Evolutionary conservation across 805 yeast genomes (phyloP), one percentile per base, ranked within the genome.

Genomic region (Pichia heedii): DNA sequence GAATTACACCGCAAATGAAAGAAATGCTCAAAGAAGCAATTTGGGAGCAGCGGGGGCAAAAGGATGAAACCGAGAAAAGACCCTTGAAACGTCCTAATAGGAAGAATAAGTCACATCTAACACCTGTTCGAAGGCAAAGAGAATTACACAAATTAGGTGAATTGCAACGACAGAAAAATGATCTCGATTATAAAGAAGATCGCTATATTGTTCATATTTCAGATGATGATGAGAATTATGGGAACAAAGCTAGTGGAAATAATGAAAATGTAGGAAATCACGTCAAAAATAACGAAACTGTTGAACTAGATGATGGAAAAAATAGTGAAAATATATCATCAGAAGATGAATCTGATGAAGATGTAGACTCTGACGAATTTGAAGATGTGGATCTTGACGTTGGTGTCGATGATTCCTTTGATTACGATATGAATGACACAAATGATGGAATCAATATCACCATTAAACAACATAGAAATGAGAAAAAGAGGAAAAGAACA

Each of bases 351-450:
- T 44, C 21, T 12, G 43, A 55, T n/a, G 67, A 61, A 11, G 67
- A 59, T 1, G 56, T 62, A 32, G 62, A 57, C 33, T 65, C 68
- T 13, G 71, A 68, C 19, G 70, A 66, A 16, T 67, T 64, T 41
- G 71, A 69, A 37, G 69, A 65, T 41, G 68, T 65, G 9, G 67
- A 62, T 45, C 44, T 58, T 29, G 59, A 57, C 36, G 53, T 32
- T 3, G 42, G 20, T 10, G 30, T 39, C 15, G 9, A 32, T 8
- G 20, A 38, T 9, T 33, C 41, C 15, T 15, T 33, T 8, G 20
- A 38, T 11, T 18, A 29, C 15, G 43, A 40, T 18, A 33, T 32
- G 13, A 39, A 36, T 29, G 41, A 51, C 20, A 36, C 46, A 2
- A 40, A 45, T 21, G 51, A 42, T 9, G 49, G 51, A n/a, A 47